phyloP scores from a whole-genome alignment of 164 flowering plant species.

The Chloranthus sessilifolius region DNA sequence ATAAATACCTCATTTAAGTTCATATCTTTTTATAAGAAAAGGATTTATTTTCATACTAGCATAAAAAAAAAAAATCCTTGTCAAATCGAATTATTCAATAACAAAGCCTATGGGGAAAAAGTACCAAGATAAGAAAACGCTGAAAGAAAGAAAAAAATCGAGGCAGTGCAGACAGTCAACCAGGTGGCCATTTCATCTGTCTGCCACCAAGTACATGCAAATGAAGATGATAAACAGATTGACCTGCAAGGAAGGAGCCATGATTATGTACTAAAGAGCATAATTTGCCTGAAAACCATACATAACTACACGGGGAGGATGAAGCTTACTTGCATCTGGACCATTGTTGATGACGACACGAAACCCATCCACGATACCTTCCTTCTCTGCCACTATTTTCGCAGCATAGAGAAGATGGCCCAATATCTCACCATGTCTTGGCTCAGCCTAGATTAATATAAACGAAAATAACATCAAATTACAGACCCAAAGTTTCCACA shows the following conservation, averaged over 20 bases:
- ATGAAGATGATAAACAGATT: conserved; percentile 79
- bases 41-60: too few species aligned
- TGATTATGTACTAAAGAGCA: background rate
- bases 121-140: background rate
- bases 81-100: too few species aligned
- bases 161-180: too few species aligned
- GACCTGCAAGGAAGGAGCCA: conserved; percentile 37
- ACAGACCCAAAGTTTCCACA: too few species aligned
- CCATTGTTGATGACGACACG: conserved; percentile 90
- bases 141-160: too few species aligned
- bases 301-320: background rate
- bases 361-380: conserved; percentile 79
- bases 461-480: background rate
- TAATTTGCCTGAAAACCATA: background rate
- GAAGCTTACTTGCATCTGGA: conserved; percentile 68
- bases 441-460: conserved; percentile 53
- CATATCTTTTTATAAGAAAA: too few species aligned
- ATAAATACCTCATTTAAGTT: too few species aligned
- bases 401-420: conserved; percentile 78
- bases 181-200: conserved; percentile 83
- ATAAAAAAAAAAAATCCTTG: too few species aligned
- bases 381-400: conserved; percentile 83
- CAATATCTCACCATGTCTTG: conserved; percentile 62
- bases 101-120: too few species aligned
- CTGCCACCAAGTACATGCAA: conserved; percentile 75